Conservation (phyloP, 371 early-diverging fungal genomes). For the Globomyces sp. region DNA sequence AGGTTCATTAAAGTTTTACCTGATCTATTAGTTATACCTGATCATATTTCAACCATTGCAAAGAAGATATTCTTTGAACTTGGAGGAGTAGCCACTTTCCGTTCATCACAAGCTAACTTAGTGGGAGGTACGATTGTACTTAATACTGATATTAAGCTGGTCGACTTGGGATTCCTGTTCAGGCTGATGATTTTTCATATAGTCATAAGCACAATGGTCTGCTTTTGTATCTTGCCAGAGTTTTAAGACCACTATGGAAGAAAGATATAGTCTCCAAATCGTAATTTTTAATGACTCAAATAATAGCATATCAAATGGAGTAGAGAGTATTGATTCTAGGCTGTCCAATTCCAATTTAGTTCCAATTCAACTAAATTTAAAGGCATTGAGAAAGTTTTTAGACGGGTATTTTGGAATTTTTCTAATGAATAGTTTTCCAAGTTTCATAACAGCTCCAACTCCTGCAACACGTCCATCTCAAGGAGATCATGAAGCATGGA, state of each 20-base stretch:
- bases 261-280: conserved; percentile 48
- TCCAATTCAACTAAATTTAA: conserved; percentile 48
- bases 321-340: conserved; percentile 29
- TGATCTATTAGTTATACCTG: background rate
- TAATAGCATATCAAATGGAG: conserved; percentile 1
- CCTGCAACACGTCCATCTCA: conserved; percentile 25
- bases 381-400: conserved; percentile 52
- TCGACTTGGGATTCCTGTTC: conserved; percentile 51
- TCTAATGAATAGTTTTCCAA: conserved; percentile 12
- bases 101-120: conserved; percentile 14
- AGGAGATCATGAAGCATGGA: conserved; percentile 38
- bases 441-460: conserved; percentile 28
- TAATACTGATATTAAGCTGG: conserved; percentile 17
- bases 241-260: conserved; percentile 71
- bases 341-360: conserved; percentile 32
- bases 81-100: conserved; percentile 59
- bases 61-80: conserved; percentile 54
- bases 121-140: conserved; percentile 4
- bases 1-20: background rate
- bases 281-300: conserved; percentile 20
- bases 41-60: conserved; percentile 33
- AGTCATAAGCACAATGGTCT: conserved; percentile 78
- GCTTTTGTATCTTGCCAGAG: conserved; percentile 68
- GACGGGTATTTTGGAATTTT: conserved; percentile 22
- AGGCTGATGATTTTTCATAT: conserved; percentile 47